Percentiles rank a stretch among this genome's conserved stretches.
These are phyloP conservation scores for Austropuccinia psidii DNA, from an alignment of 1,284 basidiomycete species.

Conservation along the genomic window DNA sequence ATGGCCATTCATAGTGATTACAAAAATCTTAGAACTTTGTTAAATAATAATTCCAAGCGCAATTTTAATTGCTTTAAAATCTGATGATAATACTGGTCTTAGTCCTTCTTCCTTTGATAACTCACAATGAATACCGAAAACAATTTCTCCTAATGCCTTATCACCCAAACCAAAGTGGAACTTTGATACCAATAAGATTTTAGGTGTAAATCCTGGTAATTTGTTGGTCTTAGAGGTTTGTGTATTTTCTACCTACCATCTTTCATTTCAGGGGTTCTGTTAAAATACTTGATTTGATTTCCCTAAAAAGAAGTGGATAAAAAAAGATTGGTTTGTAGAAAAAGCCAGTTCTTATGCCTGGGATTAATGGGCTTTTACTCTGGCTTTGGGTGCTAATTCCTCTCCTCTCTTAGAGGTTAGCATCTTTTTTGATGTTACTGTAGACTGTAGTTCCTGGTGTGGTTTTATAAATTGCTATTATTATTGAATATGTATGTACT, in stretches of 20 bases:
- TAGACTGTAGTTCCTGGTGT: neutral
- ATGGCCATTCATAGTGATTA: slow-evolving; percentile 21
- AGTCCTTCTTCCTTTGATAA: neutral
- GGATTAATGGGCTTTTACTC: slow-evolving; percentile 48
- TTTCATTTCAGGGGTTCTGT: neutral
- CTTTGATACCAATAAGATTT: slow-evolving; percentile 45
- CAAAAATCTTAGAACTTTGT: neutral
- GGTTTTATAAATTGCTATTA: no score
- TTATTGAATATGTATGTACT: neutral
- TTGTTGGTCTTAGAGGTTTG: slow-evolving; percentile 43
- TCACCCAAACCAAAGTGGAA: slow-evolving; percentile 43
- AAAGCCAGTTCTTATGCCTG: slow-evolving; percentile 44
- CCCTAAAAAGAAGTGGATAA: slow-evolving; percentile 48
- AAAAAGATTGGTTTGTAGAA: slow-evolving; percentile 49
- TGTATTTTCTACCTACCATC: neutral
- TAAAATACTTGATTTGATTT: neutral
- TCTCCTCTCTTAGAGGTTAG: neutral
- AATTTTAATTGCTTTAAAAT: neutral
- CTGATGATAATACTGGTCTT: neutral
- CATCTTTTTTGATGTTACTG: no score
- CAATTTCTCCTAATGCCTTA: slow-evolving; percentile 35
- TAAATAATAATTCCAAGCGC: slow-evolving; percentile 13
- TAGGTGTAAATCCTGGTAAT: slow-evolving; percentile 45
- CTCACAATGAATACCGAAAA: neutral
- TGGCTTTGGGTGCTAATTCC: slow-evolving; percentile 43